Base-by-base conservation (phyloP, 2,329 filamentous ascomycete species). In the Chlorencoelia australis region DNA sequence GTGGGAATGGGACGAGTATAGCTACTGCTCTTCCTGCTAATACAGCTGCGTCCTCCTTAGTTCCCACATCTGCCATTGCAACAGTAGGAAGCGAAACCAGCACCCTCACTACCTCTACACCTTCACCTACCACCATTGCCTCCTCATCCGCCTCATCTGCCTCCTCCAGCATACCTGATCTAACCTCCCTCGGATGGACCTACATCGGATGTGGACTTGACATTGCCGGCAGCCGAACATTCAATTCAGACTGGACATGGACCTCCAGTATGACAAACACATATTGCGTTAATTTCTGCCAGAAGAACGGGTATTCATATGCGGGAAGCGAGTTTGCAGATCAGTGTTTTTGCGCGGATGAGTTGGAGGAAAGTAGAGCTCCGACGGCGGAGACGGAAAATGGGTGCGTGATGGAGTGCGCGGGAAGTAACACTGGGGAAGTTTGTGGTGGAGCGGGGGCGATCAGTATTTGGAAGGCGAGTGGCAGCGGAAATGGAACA, bases 171-270 rank as follows among this genome's bases (percentile, higher is more conserved):
- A 18, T 38, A 6, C 3, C 20, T 15, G 27, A 39, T 26, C 10
- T 39, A 7, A n/a, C 8, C 4, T 35, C 31, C 4, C 34, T 30
- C 24, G 27, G 32, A 14, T 39, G 37, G 37, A 35, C 26, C 10
- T 39, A 39, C 17, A 27, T 35, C 8, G 37, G 37, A 19, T 39
- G 37, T 8, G 31, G 31, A n/a, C 35, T 17, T 2, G 37, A 39
- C 10, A 20, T 19, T 2, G 32, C 31, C 5, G 21, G 17, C 16
- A 33, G 22, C 7, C 21, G 37, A n/a, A 35, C 37, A 7, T 8
- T 39, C 2, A 39, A 35, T 21, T 26, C 31, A 4, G 37, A 35
- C 20, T 39, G 32, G 31, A 21, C 28, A 21, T 27, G 32, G 3
- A 18, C 15, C 5, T 14, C 11, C 16, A 18, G 24, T 9, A 38